phyloP scores from a whole-genome alignment of 225 moss, liverwort and hornwort species.

The Marchantia paleacea region DNA sequence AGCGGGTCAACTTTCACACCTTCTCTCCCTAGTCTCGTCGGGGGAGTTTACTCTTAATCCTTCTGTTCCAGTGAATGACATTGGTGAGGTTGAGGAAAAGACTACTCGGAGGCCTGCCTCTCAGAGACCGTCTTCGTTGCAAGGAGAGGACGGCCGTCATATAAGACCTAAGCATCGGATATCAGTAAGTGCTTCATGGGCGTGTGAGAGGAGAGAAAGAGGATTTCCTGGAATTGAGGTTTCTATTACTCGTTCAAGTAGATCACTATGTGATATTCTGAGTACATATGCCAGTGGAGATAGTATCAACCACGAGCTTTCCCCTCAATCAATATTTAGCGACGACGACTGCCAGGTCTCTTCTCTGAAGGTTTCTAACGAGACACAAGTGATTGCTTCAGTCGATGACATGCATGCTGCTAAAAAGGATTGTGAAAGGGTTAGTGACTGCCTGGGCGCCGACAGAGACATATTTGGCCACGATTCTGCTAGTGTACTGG shows the following conservation, averaged over 20 bases:
- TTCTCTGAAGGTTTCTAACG: neutral
- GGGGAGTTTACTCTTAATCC: slow-evolving; percentile 65
- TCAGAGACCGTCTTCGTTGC: slow-evolving; percentile 28
- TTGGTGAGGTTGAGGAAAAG: slow-evolving; percentile 85
- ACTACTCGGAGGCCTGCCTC: slow-evolving; percentile 51
- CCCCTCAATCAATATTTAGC: neutral
- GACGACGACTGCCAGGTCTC: neutral
- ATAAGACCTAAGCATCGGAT: slow-evolving; percentile 55
- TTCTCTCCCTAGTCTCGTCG: slow-evolving; percentile 66
- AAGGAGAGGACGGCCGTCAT: slow-evolving; percentile 55
- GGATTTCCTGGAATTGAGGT: slow-evolving; percentile 89
- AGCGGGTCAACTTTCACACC: slow-evolving; percentile 85
- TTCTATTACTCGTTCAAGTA: slow-evolving; percentile 29
- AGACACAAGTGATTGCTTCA: neutral
- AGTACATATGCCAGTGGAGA: slow-evolving; percentile 15
- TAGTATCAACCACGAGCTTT: neutral
- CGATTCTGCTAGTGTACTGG: neutral
- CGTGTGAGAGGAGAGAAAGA: slow-evolving; percentile 63
- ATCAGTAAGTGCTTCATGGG: slow-evolving; percentile 34
- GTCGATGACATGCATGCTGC: neutral
- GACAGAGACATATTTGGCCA: too few relatives aligned
- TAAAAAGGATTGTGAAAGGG: neutral
- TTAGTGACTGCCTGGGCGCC: neutral
- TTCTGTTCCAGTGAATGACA: slow-evolving; percentile 64
- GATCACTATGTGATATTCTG: slow-evolving; percentile 23